Evolutionary conservation across 169 alveolate genomes (phyloP).

Genomic region (Amoebophrya sp.): DNA sequence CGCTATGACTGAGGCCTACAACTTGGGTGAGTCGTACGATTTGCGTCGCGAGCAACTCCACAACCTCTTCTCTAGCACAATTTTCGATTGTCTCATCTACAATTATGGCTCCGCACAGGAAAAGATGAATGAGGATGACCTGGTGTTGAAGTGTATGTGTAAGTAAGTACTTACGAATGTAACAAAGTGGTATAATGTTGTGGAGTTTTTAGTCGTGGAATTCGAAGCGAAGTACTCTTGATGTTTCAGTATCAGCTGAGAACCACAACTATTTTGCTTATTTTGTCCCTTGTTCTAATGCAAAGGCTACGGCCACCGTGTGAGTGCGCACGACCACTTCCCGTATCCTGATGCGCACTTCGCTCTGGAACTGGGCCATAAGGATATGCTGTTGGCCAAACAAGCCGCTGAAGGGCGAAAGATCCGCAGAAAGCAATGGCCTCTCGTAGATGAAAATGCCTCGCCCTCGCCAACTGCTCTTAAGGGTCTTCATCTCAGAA

Average conservation of each 20-base stretch:
- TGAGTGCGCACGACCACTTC: neutral
- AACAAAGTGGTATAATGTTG: too few species aligned
- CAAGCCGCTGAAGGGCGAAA: neutral
- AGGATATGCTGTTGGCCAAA: neutral
- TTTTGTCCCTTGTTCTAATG: too few species aligned
- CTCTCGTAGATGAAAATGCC: neutral
- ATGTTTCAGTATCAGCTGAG: too few species aligned
- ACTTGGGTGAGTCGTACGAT: neutral
- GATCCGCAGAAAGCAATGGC: neutral
- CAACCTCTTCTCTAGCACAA: neutral
- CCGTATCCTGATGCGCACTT: neutral
- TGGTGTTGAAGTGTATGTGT: too few species aligned
- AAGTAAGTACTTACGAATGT: too few species aligned
- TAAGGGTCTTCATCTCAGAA: too few species aligned
- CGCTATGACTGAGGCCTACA: neutral
- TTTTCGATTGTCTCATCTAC: neutral
- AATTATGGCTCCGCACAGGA: too few species aligned
- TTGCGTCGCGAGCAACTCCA: neutral
- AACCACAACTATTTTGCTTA: too few species aligned
- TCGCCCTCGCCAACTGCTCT: too few species aligned
- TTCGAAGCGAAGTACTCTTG: too few species aligned
- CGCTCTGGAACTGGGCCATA: neutral
- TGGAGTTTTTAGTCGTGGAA: too few species aligned
- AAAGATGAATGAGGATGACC: too few species aligned
- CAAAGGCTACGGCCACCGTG: constrained; percentile 27